phyloP scores from a whole-genome alignment of 139 green algal species.

The Microglena sp. region DNA sequence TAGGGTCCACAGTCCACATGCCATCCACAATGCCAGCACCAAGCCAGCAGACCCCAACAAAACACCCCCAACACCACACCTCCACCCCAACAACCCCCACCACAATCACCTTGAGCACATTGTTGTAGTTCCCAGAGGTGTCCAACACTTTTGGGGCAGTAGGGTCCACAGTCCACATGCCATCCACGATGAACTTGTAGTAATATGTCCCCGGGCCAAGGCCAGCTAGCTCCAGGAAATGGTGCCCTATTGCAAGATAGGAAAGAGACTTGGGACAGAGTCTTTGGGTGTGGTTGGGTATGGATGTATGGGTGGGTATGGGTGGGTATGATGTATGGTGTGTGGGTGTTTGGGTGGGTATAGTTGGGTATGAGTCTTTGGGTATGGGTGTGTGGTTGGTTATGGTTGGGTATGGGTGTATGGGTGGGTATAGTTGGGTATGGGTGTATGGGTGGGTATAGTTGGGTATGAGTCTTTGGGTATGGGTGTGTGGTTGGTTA shows the following conservation, averaged over 20 bases:
- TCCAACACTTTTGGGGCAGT: slow-evolving; percentile 35
- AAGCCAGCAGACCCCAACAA: neutral
- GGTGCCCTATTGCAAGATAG: slow-evolving; percentile 21
- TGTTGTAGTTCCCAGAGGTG: slow-evolving; percentile 56
- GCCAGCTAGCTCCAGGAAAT: slow-evolving; percentile 15
- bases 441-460: neutral
- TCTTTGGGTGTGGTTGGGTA: slow-evolving; percentile 50
- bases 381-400: neutral
- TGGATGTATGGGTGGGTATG: slow-evolving; percentile 73
- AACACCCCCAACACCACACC: neutral
- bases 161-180: slow-evolving; percentile 54
- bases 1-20: neutral
- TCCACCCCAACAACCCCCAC: slow-evolving; percentile 6
- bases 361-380: slow-evolving; percentile 59
- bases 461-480: neutral
- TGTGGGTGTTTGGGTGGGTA: neutral
- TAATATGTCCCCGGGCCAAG: slow-evolving; percentile 46
- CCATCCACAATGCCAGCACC: neutral
- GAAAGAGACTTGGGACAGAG: slow-evolving; percentile 12
- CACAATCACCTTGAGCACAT: slow-evolving; percentile 31
- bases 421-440: slow-evolving; percentile 5
- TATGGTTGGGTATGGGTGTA: neutral
- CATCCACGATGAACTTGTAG: slow-evolving; percentile 77
- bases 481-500: too few relatives aligned
- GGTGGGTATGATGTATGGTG: slow-evolving; percentile 33